A percentile compares a stretch with the other conserved stretches of the same genome.
phyloP scores from a whole-genome alignment of 148 eudicot species.

The Vaccinium darrowii region DNA sequence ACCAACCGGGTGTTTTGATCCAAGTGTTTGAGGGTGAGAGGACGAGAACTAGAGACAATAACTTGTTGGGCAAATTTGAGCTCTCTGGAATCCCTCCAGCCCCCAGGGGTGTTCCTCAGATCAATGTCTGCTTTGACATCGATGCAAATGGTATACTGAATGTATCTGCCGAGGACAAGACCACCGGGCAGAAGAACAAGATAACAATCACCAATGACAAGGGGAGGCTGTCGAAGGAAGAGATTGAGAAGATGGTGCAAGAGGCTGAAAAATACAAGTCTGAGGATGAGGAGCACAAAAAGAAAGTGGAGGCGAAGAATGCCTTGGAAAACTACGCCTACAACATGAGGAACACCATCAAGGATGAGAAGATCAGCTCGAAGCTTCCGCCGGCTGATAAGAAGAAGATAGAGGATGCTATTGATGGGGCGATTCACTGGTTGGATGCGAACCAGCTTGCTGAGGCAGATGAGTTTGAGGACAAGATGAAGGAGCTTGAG shows the following conservation, averaged over 20 bases:
- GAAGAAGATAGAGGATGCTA: conserved; percentile 36
- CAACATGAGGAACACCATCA: conserved; percentile 35
- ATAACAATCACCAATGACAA: conserved; percentile 29
- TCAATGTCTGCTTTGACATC: conserved; percentile 31
- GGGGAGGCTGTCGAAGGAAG: conserved; percentile 33
- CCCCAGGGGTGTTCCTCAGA: conserved; percentile 32
- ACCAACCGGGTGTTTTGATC: conserved; percentile 28
- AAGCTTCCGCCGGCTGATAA: conserved; percentile 22
- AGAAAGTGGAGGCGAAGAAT: conserved; percentile 39
- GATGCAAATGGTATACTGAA: conserved; percentile 35
- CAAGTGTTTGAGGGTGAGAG: conserved; percentile 38
- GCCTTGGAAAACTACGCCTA: conserved; percentile 34
- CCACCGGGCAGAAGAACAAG: conserved; percentile 29
- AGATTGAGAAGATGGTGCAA: conserved; percentile 34
- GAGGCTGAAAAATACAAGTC: conserved; percentile 37
- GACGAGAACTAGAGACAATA: conserved; percentile 31
- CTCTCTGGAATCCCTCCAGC: conserved; percentile 38
- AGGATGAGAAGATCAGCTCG: conserved; percentile 29
- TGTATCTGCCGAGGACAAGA: conserved; percentile 31
- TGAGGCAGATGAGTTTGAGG: conserved; percentile 32
- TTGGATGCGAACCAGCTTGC: conserved; percentile 33
- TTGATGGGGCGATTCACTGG: conserved; percentile 29
- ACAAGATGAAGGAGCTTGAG: conserved; percentile 35
- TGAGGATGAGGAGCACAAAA: conserved; percentile 41
- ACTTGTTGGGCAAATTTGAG: conserved; percentile 31